phyloP scores from a whole-genome alignment of 208 protist genomes.

The Trichomonas vaginalis region DNA sequence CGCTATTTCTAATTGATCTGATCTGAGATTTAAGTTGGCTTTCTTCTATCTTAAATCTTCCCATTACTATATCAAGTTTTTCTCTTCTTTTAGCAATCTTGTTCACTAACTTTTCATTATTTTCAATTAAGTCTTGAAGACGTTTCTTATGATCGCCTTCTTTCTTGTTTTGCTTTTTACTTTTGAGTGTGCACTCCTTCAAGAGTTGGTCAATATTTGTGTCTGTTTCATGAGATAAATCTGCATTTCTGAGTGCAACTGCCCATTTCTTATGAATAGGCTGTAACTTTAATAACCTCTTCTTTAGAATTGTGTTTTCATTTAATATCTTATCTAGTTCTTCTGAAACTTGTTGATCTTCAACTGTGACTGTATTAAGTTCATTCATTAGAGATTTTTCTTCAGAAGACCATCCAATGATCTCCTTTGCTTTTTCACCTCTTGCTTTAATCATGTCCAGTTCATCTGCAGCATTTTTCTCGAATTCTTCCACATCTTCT shows the following conservation, averaged over 20 bases:
- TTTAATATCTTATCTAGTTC: background rate
- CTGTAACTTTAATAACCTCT: background rate
- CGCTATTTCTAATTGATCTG: background rate
- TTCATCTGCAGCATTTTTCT: background rate
- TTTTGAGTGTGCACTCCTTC: background rate
- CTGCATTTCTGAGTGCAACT: background rate
- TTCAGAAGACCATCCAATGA: background rate
- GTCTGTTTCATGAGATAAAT: background rate
- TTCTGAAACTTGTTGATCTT: background rate
- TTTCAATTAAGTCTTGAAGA: background rate
- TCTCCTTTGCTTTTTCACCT: background rate
- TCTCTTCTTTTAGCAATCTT: background rate
- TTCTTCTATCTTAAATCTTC: background rate
- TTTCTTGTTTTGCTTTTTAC: background rate
- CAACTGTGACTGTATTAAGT: background rate
- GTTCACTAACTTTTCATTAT: background rate
- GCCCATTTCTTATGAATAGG: background rate
- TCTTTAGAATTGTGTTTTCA: background rate
- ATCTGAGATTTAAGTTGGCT: background rate
- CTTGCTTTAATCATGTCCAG: background rate
- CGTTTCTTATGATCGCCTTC: background rate
- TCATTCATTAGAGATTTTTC: background rate
- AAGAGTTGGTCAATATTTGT: background rate
- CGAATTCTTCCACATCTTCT: background rate
- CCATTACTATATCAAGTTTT: background rate